phyloP scores from a whole-genome alignment of 192 early-diverging fungal species.

The Coemansia sp. region DNA sequence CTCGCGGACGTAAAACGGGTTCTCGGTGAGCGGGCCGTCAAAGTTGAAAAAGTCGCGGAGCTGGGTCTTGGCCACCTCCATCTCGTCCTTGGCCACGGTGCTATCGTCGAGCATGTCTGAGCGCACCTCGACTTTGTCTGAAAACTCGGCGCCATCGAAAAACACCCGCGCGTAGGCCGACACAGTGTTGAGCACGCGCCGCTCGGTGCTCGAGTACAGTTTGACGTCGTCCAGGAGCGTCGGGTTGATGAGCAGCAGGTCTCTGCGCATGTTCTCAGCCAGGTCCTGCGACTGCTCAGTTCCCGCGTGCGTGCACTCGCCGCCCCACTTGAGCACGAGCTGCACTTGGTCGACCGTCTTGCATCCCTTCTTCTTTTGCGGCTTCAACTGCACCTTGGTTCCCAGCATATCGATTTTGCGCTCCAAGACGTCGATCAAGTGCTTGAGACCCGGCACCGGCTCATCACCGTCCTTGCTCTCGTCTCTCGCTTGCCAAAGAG shows the following conservation, averaged over 20 bases:
- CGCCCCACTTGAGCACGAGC: constrained; percentile 97
- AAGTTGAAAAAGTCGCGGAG: constrained; percentile 68
- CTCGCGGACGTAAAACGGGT: constrained; percentile 24
- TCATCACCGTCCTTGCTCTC: constrained; percentile 29
- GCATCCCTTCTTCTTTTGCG: constrained; percentile 61
- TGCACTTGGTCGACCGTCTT: constrained; percentile 55
- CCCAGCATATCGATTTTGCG: constrained; percentile 80
- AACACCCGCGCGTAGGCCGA: constrained; percentile 55
- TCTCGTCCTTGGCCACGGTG: constrained; percentile 92
- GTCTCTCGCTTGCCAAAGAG: constrained; percentile 59
- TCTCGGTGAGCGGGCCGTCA: constrained; percentile 18
- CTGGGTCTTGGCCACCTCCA: constrained; percentile 79
- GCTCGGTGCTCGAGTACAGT: constrained; percentile 83
- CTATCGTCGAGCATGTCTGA: constrained; percentile 95
- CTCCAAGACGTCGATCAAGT: constrained; percentile 73
- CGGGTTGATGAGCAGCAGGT: constrained; percentile 84
- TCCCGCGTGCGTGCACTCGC: constrained; percentile 94
- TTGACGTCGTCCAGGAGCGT: constrained; percentile 84
- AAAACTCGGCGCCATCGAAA: constrained; percentile 52
- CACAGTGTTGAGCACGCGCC: constrained; percentile 83
- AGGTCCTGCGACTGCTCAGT: constrained; percentile 86
- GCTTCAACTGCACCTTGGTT: constrained; percentile 92
- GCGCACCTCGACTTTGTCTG: constrained; percentile 67
- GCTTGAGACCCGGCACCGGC: constrained; percentile 56
- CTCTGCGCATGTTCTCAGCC: constrained; percentile 89